phyloP scores from a whole-genome alignment of 768 basidiomycete species.

The Termitomyces bulborhizus region DNA sequence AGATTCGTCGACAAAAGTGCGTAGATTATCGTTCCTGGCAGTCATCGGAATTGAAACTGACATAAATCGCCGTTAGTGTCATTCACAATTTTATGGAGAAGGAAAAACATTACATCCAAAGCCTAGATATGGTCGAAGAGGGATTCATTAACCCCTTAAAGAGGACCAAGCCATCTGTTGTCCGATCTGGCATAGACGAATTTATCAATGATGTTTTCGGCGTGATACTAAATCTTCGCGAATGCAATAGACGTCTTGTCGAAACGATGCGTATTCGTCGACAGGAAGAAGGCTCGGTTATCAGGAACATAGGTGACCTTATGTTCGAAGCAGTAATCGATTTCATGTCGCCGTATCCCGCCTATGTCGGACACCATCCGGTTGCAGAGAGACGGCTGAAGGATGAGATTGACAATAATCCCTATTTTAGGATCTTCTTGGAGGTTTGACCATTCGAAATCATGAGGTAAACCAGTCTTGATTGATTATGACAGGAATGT shows the following conservation, averaged over 20 bases:
- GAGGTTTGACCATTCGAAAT: conserved; percentile 50
- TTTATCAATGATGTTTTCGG: conserved; percentile 90
- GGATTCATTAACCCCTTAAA: conserved; percentile 47
- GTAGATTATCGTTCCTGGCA: conserved; percentile 7
- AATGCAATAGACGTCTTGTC: conserved; percentile 72
- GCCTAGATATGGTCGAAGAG: conserved; percentile 76
- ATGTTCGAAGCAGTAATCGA: conserved; percentile 83
- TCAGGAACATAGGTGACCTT: conserved; percentile 82
- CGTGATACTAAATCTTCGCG: conserved; percentile 78
- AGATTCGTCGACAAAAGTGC: conserved; percentile 76
- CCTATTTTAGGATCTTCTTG: conserved; percentile 77
- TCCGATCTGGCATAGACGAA: conserved; percentile 52
- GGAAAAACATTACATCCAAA: conserved; percentile 84
- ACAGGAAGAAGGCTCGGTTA: conserved; percentile 75
- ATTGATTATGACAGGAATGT: conserved; percentile 29
- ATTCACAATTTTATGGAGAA: conserved; percentile 85
- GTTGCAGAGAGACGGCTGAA: conserved; percentile 82
- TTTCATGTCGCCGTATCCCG: conserved; percentile 81
- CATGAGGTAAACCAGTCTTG: not conserved
- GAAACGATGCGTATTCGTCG: conserved; percentile 84
- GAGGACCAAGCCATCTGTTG: conserved; percentile 37
- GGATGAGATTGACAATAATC: conserved; percentile 78
- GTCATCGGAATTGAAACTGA: not conserved
- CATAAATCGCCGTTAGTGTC: conserved; percentile 31
- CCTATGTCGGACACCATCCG: conserved; percentile 78